A percentile compares a stretch with the other conserved stretches of the same genome.
These are phyloP conservation scores for Protomyces arabidopsidicola DNA, from an alignment of 1,139 yeast species.

Conservation along the genomic window DNA sequence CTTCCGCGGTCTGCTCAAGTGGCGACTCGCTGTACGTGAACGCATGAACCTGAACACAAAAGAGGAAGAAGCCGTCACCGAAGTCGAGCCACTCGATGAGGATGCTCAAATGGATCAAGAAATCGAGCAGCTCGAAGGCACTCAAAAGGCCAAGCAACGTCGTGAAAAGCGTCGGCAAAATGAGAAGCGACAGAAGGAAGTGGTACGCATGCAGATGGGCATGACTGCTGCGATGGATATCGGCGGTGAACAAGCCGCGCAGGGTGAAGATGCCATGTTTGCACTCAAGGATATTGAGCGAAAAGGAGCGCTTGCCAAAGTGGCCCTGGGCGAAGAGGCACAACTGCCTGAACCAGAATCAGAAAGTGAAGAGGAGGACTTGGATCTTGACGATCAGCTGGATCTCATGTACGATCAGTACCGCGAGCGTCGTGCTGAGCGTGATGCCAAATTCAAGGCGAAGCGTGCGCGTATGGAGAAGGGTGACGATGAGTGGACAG, in stretches of 20 bases:
- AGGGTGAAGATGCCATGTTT: slow-evolving; percentile 76
- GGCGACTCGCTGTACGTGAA: slow-evolving; percentile 84
- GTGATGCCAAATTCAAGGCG: slow-evolving; percentile 75
- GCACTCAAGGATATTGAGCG: slow-evolving; percentile 77
- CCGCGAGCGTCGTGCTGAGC: slow-evolving; percentile 69
- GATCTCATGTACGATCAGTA: slow-evolving; percentile 65
- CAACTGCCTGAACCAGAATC: slow-evolving; percentile 44
- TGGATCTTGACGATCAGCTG: slow-evolving; percentile 38
- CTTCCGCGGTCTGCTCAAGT: slow-evolving; percentile 73
- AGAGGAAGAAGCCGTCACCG: slow-evolving; percentile 47
- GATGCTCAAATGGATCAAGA: slow-evolving; percentile 89
- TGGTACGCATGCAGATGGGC: slow-evolving; percentile 89
- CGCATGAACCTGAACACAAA: slow-evolving; percentile 63
- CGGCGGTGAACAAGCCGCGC: slow-evolving; percentile 86
- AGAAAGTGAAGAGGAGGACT: slow-evolving; percentile 67
- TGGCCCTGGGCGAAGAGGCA: slow-evolving; percentile 79
- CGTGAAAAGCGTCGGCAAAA: slow-evolving; percentile 78
- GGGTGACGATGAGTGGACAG: slow-evolving; percentile 64
- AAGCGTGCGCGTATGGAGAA: slow-evolving; percentile 78
- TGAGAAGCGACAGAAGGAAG: slow-evolving; percentile 81
- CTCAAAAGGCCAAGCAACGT: slow-evolving; percentile 61
- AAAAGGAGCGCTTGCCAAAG: slow-evolving; percentile 69
- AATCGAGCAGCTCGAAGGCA: slow-evolving; percentile 64
- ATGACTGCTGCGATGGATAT: slow-evolving; percentile 90
- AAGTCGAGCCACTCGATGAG: slow-evolving; percentile 70